Percentiles rank a stretch among this genome's conserved stretches.
Conservation (phyloP, 495 filamentous ascomycete species). For the Letharia lupina region DNA sequence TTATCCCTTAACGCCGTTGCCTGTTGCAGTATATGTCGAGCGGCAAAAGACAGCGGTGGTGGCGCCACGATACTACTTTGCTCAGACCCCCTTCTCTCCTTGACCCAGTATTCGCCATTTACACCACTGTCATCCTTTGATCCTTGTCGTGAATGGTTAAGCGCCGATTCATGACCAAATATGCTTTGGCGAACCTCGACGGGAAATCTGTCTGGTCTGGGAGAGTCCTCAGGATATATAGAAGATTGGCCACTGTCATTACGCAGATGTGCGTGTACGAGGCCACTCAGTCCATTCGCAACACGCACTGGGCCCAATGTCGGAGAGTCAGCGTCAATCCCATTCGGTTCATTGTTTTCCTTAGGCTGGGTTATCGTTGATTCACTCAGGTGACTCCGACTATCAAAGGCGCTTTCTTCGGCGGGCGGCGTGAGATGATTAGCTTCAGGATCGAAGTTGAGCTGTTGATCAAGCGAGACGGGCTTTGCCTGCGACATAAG, state of each 20-base stretch:
- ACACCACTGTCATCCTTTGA: slow-evolving; percentile 46
- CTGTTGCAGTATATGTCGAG: slow-evolving; percentile 31
- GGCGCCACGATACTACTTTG: slow-evolving; percentile 13
- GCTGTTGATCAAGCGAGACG: not conserved
- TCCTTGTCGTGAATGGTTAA: slow-evolving; percentile 14
- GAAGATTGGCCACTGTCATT: slow-evolving; percentile 75
- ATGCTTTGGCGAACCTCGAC: slow-evolving; percentile 28
- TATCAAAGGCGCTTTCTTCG: slow-evolving; percentile 31
- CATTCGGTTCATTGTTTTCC: not conserved
- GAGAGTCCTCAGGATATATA: slow-evolving; percentile 50
- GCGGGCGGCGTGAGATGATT: slow-evolving; percentile 18
- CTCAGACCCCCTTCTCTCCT: slow-evolving; percentile 11
- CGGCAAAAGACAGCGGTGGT: slow-evolving; percentile 25
- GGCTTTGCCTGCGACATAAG: slow-evolving; percentile 1
- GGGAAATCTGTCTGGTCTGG: slow-evolving; percentile 36
- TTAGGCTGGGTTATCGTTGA: slow-evolving; percentile 21
- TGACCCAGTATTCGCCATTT: slow-evolving; percentile 34
- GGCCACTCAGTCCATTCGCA: slow-evolving; percentile 61
- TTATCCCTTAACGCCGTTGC: slow-evolving; percentile 27
- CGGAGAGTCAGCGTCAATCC: slow-evolving; percentile 55
- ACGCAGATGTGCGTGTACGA: slow-evolving; percentile 81
- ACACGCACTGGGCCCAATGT: slow-evolving; percentile 53
- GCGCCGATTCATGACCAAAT: slow-evolving; percentile 25
- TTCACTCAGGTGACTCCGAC: slow-evolving; percentile 21
- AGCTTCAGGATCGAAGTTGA: slow-evolving; percentile 10